Evolutionary conservation across 768 basidiomycete species (phyloP), one percentile per base, ranked within the genome.

Genomic region (Pleurotus sapidus): DNA sequence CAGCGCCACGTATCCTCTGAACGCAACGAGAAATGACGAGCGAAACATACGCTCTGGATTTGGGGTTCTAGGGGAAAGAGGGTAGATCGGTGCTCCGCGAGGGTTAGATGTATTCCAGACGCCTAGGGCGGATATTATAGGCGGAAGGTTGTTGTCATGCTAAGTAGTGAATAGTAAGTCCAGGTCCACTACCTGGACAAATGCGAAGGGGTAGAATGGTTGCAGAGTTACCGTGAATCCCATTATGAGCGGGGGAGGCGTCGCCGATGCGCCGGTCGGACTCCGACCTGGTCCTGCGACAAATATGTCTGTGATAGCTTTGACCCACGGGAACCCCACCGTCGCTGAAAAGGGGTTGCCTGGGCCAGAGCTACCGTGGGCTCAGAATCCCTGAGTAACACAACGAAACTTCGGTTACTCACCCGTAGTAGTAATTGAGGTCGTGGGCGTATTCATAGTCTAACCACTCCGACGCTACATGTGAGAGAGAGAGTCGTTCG

Each of bases 351-450:
- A 68, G 1, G 74, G 73, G 60, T 77, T 79, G 4, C 77, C 77
- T 1, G 76, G 76, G 8, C 77, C 77, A n/a, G 77, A 70, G 8
- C 74, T 76, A 55, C 7, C 5, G 25, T 3, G 53, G n/a, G 15
- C 6, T 23, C 27, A 27, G n/a, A 45, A 25, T 12, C n/a, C 49
- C 30, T 30, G 30, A 30, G 8, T 9, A 30, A 30, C 30, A 11
- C 8, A 11, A 30, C 30, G 8, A 11, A 30, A 30, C 30, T 9
- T 11, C 30, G 6, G 11, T 9, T 11, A 6, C 67, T n/a, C 57
- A 71, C 73, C 77, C 77, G 48, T 77, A 78, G 60, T 77, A 78
- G 49, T 79, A 79, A 59, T 76, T 77, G 47, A 79, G 65, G 57
- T 79, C 77, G 42, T 74, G 60, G 2, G 76, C 76, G 54, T 79